These are phyloP conservation scores for Moringa oleifera DNA, from an alignment of 345 rosid species.

Conservation along the genomic window DNA sequence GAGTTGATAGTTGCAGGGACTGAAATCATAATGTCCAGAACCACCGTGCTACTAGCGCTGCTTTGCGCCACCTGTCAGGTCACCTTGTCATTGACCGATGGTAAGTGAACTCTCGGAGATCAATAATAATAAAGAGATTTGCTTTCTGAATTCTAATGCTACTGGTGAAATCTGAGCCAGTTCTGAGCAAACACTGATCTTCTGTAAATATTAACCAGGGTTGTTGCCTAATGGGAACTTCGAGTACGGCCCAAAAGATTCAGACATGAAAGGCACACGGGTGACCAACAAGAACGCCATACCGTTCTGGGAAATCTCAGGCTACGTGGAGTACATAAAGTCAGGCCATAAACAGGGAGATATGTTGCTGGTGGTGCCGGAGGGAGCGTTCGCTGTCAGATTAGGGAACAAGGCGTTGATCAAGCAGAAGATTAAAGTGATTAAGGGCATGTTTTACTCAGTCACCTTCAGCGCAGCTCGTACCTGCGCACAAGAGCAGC, in stretches of 20 bases:
- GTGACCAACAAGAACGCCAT: slow-evolving; percentile 41
- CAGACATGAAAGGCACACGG: slow-evolving; percentile 58
- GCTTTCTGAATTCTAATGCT: too few species aligned
- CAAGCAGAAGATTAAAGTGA: slow-evolving; percentile 50
- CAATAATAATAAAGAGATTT: too few species aligned
- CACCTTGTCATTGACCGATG: slow-evolving; percentile 35
- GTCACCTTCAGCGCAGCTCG: slow-evolving; percentile 72
- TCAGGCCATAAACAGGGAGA: slow-evolving; percentile 88
- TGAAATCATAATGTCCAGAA: slow-evolving; percentile 33
- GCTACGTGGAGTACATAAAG: slow-evolving; percentile 79
- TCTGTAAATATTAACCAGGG: slow-evolving; percentile 42
- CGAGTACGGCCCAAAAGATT: slow-evolving; percentile 60
- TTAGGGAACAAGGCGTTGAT: slow-evolving; percentile 77
- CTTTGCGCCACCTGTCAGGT: slow-evolving; percentile 28
- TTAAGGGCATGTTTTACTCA: slow-evolving; percentile 44
- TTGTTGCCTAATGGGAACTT: slow-evolving; percentile 79
- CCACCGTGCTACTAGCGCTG: slow-evolving; percentile 26
- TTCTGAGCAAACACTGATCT: too few species aligned
- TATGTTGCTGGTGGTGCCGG: slow-evolving; percentile 79
- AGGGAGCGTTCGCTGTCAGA: slow-evolving; percentile 59
- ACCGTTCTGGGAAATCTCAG: slow-evolving; percentile 71
- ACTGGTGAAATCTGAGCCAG: too few species aligned
- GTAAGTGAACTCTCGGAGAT: slow-evolving; percentile 23
- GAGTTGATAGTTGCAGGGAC: too few species aligned
- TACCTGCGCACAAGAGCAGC: slow-evolving; percentile 85